phyloP scores from a whole-genome alignment of 495 filamentous ascomycete genomes.

The Lepraria neglecta region DNA sequence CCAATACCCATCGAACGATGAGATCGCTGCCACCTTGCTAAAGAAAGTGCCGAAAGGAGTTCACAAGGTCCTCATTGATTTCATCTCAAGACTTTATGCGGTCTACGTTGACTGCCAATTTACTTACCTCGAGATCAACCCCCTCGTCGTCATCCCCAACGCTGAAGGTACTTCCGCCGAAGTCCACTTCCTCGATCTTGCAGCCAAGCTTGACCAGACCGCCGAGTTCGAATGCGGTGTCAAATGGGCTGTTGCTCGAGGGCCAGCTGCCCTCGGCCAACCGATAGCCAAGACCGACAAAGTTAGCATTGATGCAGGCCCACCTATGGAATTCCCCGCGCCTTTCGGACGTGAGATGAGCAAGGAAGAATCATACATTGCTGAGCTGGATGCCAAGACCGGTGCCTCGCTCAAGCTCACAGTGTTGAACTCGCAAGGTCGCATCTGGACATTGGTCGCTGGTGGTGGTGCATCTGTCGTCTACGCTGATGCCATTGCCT shows the following conservation, averaged over 20 bases:
- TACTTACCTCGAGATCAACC: conserved; percentile 99
- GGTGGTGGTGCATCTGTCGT: conserved; percentile 99
- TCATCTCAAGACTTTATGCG: conserved; percentile 88
- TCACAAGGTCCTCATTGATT: conserved; percentile 97
- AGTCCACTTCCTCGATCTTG: conserved; percentile 96
- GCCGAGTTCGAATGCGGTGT: conserved; percentile 98
- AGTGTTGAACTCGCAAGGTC: conserved; percentile 82
- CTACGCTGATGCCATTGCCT: conserved; percentile 97
- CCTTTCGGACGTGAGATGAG: conserved; percentile 96
- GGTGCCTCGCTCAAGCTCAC: conserved; percentile 98
- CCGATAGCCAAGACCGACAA: conserved; percentile 56
- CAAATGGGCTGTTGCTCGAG: conserved; percentile 95
- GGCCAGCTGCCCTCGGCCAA: conserved; percentile 79
- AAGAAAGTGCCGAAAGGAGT: conserved; percentile 91
- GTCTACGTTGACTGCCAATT: conserved; percentile 99
- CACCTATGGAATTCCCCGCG: conserved; percentile 97
- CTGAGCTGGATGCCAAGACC: conserved; percentile 97
- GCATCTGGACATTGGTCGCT: conserved; percentile 96
- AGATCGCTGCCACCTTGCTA: conserved; percentile 76
- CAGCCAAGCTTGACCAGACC: conserved; percentile 97
- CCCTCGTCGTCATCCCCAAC: conserved; percentile 95
- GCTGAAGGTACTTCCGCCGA: conserved; percentile 82
- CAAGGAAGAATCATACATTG: conserved; percentile 98
- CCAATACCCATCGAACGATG: conserved; percentile 92
- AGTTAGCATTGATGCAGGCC: conserved; percentile 92